Evolutionary conservation across 257 asterid species (phyloP).

Genomic region (Prunella vulgaris): DNA sequence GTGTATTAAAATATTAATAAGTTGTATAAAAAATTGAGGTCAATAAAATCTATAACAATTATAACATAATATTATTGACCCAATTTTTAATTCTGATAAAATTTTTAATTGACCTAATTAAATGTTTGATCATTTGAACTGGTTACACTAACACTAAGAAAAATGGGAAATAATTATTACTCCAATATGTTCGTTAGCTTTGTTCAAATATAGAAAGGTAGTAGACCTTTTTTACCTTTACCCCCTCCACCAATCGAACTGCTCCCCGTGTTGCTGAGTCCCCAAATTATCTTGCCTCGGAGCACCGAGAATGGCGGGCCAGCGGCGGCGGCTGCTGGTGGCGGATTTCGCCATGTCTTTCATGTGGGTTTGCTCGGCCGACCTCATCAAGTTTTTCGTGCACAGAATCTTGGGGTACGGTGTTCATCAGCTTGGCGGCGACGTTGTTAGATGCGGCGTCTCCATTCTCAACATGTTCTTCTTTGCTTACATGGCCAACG

Average conservation of each 20-base stretch:
- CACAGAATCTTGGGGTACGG: conserved; percentile 42
- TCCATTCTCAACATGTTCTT: conserved; percentile 54
- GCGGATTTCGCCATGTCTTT: conserved; percentile 70
- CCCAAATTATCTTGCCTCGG: background rate
- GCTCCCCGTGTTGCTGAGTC: background rate
- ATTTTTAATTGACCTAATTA: no score
- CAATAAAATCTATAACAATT: no score
- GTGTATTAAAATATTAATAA: no score
- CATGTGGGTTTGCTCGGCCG: conserved; percentile 87
- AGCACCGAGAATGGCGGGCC: background rate
- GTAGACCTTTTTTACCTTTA: background rate
- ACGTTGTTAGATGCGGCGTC: conserved; percentile 37
- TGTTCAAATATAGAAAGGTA: background rate
- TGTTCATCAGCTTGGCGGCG: conserved; percentile 43
- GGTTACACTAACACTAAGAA: background rate
- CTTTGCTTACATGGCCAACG: conserved; percentile 49
- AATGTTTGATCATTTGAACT: no score
- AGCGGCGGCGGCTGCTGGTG: conserved; percentile 33
- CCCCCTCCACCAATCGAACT: background rate
- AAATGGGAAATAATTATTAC: background rate
- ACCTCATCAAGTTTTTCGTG: conserved; percentile 57
- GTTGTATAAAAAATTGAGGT: no score
- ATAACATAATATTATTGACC: no score
- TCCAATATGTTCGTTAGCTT: background rate
- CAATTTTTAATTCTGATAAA: no score